Evolutionary conservation across 805 yeast species (phyloP).

Genomic region (Maudiozyma serrabonitensis): DNA sequence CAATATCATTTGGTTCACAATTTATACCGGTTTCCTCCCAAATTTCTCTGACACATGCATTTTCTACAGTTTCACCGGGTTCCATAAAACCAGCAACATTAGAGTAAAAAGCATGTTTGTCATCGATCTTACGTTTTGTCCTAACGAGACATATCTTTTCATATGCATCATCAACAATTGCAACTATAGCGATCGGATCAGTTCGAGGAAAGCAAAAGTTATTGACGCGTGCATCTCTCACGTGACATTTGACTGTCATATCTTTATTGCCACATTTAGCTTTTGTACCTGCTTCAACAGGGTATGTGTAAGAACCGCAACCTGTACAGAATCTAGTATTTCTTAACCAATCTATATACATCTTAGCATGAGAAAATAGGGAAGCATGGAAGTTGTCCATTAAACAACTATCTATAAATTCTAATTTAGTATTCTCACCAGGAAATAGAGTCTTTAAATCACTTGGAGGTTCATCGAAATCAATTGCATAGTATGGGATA

Average conservation of each 20-base stretch:
- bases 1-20: slow-evolving; percentile 41
- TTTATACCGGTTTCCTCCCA: slow-evolving; percentile 93
- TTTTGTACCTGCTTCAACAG: slow-evolving; percentile 62
- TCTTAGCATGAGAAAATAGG: slow-evolving; percentile 69
- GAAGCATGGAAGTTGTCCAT: slow-evolving; percentile 42
- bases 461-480: slow-evolving; percentile 26
- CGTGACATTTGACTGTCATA: slow-evolving; percentile 23
- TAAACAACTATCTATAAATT: slow-evolving; percentile 9
- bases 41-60: slow-evolving; percentile 77
- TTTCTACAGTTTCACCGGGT: slow-evolving; percentile 87
- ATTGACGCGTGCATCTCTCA: slow-evolving; percentile 41
- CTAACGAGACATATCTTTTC: slow-evolving; percentile 62
- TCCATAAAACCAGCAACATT: slow-evolving; percentile 95
- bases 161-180: slow-evolving; percentile 54
- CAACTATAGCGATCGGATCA: slow-evolving; percentile 80
- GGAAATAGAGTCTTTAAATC: neutral
- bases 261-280: slow-evolving; percentile 35
- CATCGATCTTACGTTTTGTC: slow-evolving; percentile 46
- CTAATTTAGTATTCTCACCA: slow-evolving; percentile 4
- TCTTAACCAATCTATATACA: slow-evolving; percentile 76
- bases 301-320: slow-evolving; percentile 59
- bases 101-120: slow-evolving; percentile 45
- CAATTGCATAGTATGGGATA: slow-evolving; percentile 56
- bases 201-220: slow-evolving; percentile 88
- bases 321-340: slow-evolving; percentile 76